Base-by-base conservation (phyloP, 345 rosid species). In the Fremontodendron californicum region DNA sequence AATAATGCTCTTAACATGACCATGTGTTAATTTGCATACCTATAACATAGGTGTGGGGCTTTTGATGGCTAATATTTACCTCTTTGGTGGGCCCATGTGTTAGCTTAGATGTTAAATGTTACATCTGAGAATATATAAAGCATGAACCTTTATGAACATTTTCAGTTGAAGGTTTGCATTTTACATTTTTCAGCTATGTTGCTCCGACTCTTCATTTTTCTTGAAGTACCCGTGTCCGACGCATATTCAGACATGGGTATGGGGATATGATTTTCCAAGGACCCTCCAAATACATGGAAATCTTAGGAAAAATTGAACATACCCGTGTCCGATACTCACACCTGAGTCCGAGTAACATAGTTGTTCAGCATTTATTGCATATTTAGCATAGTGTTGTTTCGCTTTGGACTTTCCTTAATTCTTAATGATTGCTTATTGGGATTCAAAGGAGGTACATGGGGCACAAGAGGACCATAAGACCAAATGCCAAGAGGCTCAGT, bases 381-480 rank as follows among this genome's bases (percentile, higher is more conserved):
- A 49, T 71, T 29, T 48, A 45, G 73, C 39, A 46, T 48, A 9
- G 43, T 9, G 16, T 29, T 31, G 29, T 31, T 48, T 33, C 29
- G 25, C 52, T 49, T 11, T 48, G 25, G 60, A 70, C 74, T 69
- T 69, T 13, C 19, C 52, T 70, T 10, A 48, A 49, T 11, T 49
- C 13, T 71, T 48, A 9, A 19, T n/a, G 46, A 51, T 75, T 55
- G 70, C 62, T 2, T 46, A n/a, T 79, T 31, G 5, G 79, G 55
- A 52, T 71, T 79, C n/a, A 25, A 80, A 94, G 98, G 98, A 88
- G 99, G 86, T 96, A 92, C 82, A 86, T 88, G 85, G 97, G 98
- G 78, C 98, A 96, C 84, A 91, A 90, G 89, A 92, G 99, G 83
- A 94, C 96, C 64, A 92, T 96, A 75, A 89, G 96, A 76, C 98